Evolutionary conservation across 345 rosid species (phyloP).

Genomic region (Camelina neglecta): DNA sequence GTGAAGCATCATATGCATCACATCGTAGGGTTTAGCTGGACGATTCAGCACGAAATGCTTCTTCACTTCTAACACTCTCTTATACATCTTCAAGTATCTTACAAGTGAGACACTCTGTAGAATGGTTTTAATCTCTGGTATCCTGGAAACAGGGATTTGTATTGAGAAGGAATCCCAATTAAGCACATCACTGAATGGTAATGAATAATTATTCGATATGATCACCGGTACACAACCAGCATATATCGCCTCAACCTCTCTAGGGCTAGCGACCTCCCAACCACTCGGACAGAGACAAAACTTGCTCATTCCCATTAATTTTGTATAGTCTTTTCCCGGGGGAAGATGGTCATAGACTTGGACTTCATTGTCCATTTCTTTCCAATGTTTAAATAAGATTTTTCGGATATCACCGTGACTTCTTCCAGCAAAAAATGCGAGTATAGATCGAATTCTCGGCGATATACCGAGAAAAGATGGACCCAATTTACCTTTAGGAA

Average conservation of each 20-base stretch:
- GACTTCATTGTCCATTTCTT: slow-evolving; percentile 50
- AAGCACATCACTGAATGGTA: slow-evolving; percentile 64
- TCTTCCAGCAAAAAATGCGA: slow-evolving; percentile 58
- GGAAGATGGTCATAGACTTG: slow-evolving; percentile 59
- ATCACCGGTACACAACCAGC: slow-evolving; percentile 67
- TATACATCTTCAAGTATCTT: slow-evolving; percentile 55
- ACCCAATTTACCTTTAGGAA: slow-evolving; percentile 48
- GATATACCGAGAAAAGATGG: slow-evolving; percentile 40
- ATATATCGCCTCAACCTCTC: slow-evolving; percentile 69
- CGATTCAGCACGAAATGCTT: slow-evolving; percentile 64
- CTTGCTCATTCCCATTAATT: slow-evolving; percentile 52
- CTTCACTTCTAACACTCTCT: slow-evolving; percentile 48
- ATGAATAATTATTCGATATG: slow-evolving; percentile 59
- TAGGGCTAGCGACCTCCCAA: slow-evolving; percentile 51
- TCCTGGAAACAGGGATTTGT: slow-evolving; percentile 50
- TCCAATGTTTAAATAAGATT: slow-evolving; percentile 52
- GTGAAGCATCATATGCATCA: slow-evolving; percentile 67
- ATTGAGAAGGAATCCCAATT: slow-evolving; percentile 66
- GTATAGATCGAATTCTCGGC: slow-evolving; percentile 42
- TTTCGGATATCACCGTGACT: slow-evolving; percentile 53
- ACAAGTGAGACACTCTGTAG: slow-evolving; percentile 48
- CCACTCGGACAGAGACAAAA: slow-evolving; percentile 73
- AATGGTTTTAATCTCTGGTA: slow-evolving; percentile 53
- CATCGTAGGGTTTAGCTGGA: slow-evolving; percentile 62
- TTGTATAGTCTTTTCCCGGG: slow-evolving; percentile 45